A percentile compares a stretch with the other conserved stretches of the same genome.
Conservation (phyloP, 164 flowering plant genomes). For the Hamamelis virginiana region DNA sequence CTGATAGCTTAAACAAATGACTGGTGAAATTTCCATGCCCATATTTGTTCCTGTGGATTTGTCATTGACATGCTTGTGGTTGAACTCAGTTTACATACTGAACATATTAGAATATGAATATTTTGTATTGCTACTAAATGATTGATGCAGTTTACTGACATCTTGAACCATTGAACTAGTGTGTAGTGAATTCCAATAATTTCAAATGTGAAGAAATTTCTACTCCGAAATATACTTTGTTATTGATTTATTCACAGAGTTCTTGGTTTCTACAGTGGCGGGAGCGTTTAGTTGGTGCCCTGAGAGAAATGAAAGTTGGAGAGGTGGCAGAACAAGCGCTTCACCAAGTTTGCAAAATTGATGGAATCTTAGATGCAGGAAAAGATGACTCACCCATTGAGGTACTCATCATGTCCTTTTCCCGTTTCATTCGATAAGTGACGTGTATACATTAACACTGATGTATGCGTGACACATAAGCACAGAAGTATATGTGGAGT, state of each 20-base stretch:
- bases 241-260: not conserved
- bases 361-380: constrained; percentile 39
- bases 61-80: not conserved
- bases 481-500: not conserved
- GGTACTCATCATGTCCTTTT: constrained; percentile 22
- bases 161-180: not conserved
- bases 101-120: too few relatives aligned
- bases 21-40: not conserved
- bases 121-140: too few relatives aligned
- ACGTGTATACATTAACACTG: not conserved
- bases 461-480: not conserved
- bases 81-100: too few relatives aligned
- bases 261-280: constrained; percentile 65
- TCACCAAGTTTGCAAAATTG: constrained; percentile 32
- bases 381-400: constrained; percentile 26
- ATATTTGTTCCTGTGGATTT: not conserved
- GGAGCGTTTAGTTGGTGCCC: constrained; percentile 67
- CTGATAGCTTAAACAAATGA: not conserved
- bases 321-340: constrained; percentile 34
- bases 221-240: not conserved
- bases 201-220: not conserved
- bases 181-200: not conserved
- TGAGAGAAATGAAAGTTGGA: constrained; percentile 60
- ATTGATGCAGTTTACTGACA: not conserved
- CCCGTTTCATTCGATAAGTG: not conserved